phyloP scores from a whole-genome alignment of 2,329 filamentous ascomycete genomes.

The Cladosporium sp. region DNA sequence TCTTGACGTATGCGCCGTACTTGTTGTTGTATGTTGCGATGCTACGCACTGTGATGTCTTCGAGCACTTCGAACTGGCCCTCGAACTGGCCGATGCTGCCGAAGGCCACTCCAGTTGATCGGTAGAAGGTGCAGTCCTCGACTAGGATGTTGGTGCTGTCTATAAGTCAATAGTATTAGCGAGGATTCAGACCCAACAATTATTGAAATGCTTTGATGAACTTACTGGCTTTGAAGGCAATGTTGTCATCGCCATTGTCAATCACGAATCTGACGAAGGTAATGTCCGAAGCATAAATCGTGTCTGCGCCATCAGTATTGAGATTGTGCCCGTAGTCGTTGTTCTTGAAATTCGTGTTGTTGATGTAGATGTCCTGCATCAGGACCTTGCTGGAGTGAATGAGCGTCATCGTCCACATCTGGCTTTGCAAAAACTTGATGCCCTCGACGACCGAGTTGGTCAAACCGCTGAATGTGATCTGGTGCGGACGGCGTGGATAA shows the following conservation, averaged over 20 bases:
- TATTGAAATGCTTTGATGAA: background rate
- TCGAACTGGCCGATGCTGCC: slow-evolving; percentile 60
- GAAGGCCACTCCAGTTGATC: slow-evolving; percentile 56
- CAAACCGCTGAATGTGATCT: slow-evolving; percentile 53
- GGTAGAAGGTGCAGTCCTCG: slow-evolving; percentile 51
- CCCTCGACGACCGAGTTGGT: slow-evolving; percentile 52
- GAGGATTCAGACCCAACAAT: background rate
- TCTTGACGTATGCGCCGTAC: slow-evolving; percentile 47
- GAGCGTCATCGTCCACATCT: slow-evolving; percentile 60
- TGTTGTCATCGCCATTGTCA: slow-evolving; percentile 55
- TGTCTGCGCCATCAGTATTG: slow-evolving; percentile 55
- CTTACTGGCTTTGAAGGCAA: slow-evolving; percentile 53
- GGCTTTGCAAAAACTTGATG: slow-evolving; percentile 55
- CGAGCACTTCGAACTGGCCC: slow-evolving; percentile 50
- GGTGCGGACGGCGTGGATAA: slow-evolving; percentile 49
- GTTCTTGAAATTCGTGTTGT: slow-evolving; percentile 45
- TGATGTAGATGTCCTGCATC: slow-evolving; percentile 55
- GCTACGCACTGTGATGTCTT: slow-evolving; percentile 52
- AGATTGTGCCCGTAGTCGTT: slow-evolving; percentile 26
- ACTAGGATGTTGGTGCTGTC: slow-evolving; percentile 56
- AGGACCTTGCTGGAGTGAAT: slow-evolving; percentile 50
- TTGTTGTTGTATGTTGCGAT: slow-evolving; percentile 32
- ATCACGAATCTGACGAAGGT: slow-evolving; percentile 53
- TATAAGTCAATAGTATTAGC: background rate
- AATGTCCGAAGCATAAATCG: slow-evolving; percentile 54